Conservation (phyloP, 2,329 filamentous ascomycete genomes). For the Diaporthe sp. region DNA sequence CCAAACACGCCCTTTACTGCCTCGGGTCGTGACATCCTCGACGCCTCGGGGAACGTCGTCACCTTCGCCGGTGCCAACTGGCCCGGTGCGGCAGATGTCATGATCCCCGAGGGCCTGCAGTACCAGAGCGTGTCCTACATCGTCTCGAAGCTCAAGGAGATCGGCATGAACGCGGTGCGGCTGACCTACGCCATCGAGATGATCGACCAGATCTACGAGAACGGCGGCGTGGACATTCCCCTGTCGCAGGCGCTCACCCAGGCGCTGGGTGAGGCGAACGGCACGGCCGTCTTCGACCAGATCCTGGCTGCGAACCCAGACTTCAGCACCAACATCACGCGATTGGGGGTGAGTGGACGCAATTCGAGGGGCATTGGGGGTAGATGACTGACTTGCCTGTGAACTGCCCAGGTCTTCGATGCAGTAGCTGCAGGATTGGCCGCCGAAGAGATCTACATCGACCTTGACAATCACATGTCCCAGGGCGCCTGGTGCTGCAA, state of each 20-base stretch:
- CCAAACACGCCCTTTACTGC: constrained; percentile 42
- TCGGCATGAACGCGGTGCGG: constrained; percentile 69
- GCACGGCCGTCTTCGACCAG: constrained; percentile 58
- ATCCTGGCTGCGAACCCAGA: constrained; percentile 65
- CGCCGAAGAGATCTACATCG: constrained; percentile 62
- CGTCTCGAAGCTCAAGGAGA: constrained; percentile 62
- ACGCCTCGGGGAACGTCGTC: constrained; percentile 52
- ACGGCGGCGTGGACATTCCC: constrained; percentile 54
- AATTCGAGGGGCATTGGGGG: too few species aligned
- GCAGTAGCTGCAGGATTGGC: constrained; percentile 66
- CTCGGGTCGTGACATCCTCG: constrained; percentile 47
- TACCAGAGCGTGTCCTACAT: constrained; percentile 65
- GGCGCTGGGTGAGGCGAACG: constrained; percentile 62
- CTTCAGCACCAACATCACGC: constrained; percentile 62
- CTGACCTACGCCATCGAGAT: constrained; percentile 70
- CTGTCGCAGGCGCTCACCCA: constrained; percentile 54
- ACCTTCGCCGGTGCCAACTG: constrained; percentile 66
- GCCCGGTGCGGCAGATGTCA: constrained; percentile 67
- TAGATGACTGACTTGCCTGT: constrained; percentile 24
- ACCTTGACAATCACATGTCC: constrained; percentile 66
- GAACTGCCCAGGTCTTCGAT: constrained; percentile 60
- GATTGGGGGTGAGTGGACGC: constrained; percentile 53
- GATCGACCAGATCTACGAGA: constrained; percentile 63
- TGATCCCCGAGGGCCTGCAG: constrained; percentile 70
- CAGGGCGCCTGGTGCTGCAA: constrained; percentile 64